A percentile compares a stretch with the other conserved stretches of the same genome.
Conservation (phyloP, 1,139 yeast species). For the Tardiomyces blankii region DNA sequence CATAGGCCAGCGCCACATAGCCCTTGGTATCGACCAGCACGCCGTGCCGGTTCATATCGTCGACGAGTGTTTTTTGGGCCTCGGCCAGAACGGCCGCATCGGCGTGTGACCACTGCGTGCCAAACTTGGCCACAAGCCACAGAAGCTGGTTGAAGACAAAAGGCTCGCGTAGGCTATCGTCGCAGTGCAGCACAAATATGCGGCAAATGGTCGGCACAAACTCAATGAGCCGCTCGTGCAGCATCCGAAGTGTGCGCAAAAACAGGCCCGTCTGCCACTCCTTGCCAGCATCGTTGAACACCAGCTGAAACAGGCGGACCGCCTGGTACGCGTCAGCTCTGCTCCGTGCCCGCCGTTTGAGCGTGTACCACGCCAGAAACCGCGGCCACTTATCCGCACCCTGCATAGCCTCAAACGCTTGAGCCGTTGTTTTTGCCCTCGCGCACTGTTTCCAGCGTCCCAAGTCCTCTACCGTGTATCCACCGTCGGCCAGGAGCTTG, state of each 20-base stretch:
- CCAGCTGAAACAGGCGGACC: neutral
- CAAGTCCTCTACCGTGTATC: slow-evolving; percentile 10
- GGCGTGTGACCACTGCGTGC: slow-evolving; percentile 14
- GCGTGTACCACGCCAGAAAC: slow-evolving; percentile 16
- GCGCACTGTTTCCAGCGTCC: slow-evolving; percentile 15
- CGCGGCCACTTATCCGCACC: slow-evolving; percentile 15
- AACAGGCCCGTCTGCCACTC: neutral
- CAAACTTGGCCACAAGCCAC: slow-evolving; percentile 21
- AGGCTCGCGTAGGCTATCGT: slow-evolving; percentile 6
- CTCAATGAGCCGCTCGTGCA: slow-evolving; percentile 15
- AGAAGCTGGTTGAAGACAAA: slow-evolving; percentile 18
- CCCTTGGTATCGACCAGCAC: slow-evolving; percentile 22
- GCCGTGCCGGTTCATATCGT: slow-evolving; percentile 9
- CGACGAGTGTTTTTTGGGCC: slow-evolving; percentile 18
- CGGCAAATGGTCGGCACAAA: slow-evolving; percentile 18
- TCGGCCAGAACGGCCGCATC: slow-evolving; percentile 14
- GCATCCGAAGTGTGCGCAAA: neutral
- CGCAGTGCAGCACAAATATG: slow-evolving; percentile 12
- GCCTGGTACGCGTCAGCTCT: neutral
- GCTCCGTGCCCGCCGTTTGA: slow-evolving; percentile 2
- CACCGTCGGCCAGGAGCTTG: slow-evolving; percentile 7
- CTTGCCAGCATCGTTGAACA: neutral
- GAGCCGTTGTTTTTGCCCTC: slow-evolving; percentile 8
- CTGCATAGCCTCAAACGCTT: slow-evolving; percentile 14
- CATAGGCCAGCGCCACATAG: slow-evolving; percentile 19